Base-by-base conservation (phyloP, 2,329 filamentous ascomycete species). In the Neonectria faginata region DNA sequence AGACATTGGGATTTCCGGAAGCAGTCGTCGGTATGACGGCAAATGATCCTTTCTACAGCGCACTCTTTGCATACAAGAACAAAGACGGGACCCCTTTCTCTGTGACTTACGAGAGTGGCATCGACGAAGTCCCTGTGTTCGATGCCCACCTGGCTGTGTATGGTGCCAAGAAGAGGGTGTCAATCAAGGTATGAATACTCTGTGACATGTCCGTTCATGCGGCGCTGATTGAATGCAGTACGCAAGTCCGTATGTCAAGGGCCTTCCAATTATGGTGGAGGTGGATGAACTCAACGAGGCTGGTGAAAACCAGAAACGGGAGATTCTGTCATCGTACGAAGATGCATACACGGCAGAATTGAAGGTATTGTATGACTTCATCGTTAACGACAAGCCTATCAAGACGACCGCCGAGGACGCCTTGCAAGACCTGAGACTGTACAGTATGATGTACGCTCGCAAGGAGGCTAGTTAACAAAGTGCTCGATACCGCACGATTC, bases 171-270 rank as follows among this genome's bases (percentile, higher is more conserved):
- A 88, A 88, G 75, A 80, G 80, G 0, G 81, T 88, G 1, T 79
- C 74, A 7, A 77, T 89, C 14, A 39, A 39, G 14, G 36, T 39
- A 39, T 39, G 36, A 8, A n/a, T 8, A n/a, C 14, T n/a, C 36
- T 8, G 5, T n/a, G 36, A 39, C 36, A 39, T 8, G 6, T 25
- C 25, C 25, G 25, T 8, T n/a, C 6, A 39, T n/a, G 14, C 14
- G 14, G 36, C 14, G 14, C 36, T 39, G 14, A 39, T 16, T n/a
- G 6, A 39, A n/a, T 73, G 81, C 52, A 39, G 36, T 86, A 85
- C 68, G 84, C 88, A 55, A 84, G 84, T 1, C 86, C 85, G 0
- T 86, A 82, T 64, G 78, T 86, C 16, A 85, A 84, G 64, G 84
- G 81, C 0, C 73, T 86, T 12, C 81, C 81, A 0, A 82, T 84